A percentile compares a stretch with the other conserved stretches of the same genome.
Conservation (phyloP, 768 basidiomycete species). For the Phylloporus sp. region DNA sequence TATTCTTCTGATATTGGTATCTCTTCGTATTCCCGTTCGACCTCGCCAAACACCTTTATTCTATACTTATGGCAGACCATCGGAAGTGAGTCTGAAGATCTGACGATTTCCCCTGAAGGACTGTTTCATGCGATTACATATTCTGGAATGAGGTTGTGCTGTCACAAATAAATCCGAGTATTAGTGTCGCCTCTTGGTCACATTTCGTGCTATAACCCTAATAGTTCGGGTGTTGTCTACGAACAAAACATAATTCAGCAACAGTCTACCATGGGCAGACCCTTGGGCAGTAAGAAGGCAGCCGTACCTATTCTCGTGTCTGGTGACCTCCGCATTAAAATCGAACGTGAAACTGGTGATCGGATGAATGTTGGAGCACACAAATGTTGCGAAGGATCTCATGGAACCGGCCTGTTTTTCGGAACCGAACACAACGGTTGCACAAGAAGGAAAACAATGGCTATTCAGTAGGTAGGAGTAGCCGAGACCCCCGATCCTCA, state of each 20-base stretch:
- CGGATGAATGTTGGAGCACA: slow-evolving; percentile 7
- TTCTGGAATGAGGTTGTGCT: neutral
- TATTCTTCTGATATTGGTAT: slow-evolving; percentile 8
- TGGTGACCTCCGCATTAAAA: slow-evolving; percentile 1
- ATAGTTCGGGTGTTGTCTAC: neutral
- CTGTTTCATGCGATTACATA: neutral
- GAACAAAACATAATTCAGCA: neutral
- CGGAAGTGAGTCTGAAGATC: neutral
- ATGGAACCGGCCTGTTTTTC: slow-evolving; percentile 11
- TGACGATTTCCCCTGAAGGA: neutral
- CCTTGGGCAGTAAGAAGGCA: neutral
- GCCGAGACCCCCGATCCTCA: slow-evolving; percentile 16
- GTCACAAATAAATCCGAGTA: neutral
- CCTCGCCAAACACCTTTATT: slow-evolving; percentile 2
- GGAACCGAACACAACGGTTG: slow-evolving; percentile 1
- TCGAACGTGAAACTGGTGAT: neutral
- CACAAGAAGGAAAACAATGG: slow-evolving; percentile 6
- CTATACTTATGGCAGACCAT: neutral
- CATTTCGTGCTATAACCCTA: neutral
- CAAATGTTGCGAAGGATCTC: slow-evolving; percentile 1
- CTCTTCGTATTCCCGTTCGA: slow-evolving; percentile 4
- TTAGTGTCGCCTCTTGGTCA: too few relatives aligned
- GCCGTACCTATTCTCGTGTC: neutral
- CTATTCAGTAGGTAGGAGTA: slow-evolving; percentile 7
- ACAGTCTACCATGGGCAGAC: neutral